Evolutionary conservation across 495 filamentous ascomycete genomes (phyloP).

Genomic region (Halenospora varia): DNA sequence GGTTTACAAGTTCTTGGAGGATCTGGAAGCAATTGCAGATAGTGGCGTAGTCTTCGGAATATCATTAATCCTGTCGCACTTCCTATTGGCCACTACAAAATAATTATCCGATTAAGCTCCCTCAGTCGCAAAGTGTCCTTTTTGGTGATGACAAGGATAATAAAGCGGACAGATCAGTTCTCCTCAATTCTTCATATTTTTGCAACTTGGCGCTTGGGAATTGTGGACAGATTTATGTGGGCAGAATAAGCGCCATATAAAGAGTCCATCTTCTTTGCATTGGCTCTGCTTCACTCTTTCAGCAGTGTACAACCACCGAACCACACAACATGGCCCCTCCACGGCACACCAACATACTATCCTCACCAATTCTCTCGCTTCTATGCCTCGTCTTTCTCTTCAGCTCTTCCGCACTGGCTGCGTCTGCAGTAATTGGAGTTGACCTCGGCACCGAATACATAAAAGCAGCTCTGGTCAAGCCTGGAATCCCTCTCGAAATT

Average conservation of each 20-base stretch:
- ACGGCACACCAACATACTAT: conserved; percentile 8
- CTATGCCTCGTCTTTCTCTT: conserved; percentile 45
- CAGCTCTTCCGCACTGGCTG: conserved; percentile 44
- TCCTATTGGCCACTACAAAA: conserved; percentile 10
- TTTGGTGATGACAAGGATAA: conserved; percentile 17
- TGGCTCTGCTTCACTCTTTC: conserved; percentile 24
- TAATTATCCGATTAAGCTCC: background rate
- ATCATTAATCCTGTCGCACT: too few species aligned
- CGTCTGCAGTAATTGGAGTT: conserved; percentile 78
- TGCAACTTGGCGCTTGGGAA: conserved; percentile 5
- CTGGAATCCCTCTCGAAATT: conserved; percentile 96
- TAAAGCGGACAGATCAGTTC: background rate
- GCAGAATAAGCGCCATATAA: conserved; percentile 18
- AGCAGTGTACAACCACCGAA: conserved; percentile 9
- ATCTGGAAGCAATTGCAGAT: too few species aligned
- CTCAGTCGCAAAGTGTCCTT: conserved; percentile 21
- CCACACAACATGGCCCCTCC: conserved; percentile 19
- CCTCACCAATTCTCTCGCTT: conserved; percentile 39
- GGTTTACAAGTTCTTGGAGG: too few species aligned
- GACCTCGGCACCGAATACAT: conserved; percentile 97
- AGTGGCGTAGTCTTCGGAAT: too few species aligned
- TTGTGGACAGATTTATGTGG: conserved; percentile 26
- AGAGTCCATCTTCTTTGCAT: conserved; percentile 1
- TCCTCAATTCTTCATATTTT: conserved; percentile 7
- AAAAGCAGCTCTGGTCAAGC: conserved; percentile 95